Conservation (phyloP, 768 basidiomycete species). For the Suillus occidentalis region DNA sequence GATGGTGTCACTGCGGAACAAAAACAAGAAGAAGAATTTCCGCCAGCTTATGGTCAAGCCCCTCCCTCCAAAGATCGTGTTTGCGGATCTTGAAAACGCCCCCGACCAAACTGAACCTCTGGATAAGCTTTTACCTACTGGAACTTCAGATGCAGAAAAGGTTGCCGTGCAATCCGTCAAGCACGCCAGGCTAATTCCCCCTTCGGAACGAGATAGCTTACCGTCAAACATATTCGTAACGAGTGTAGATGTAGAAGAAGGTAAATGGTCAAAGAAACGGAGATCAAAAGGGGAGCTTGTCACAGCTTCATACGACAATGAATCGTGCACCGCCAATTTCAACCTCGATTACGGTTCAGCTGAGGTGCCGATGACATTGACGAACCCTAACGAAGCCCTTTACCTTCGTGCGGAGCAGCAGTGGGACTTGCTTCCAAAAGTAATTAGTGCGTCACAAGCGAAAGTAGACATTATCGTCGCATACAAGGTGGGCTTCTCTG, state of each 20-base stretch:
- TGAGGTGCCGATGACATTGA: neutral
- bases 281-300: conserved; percentile 18
- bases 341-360: conserved; percentile 18
- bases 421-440: conserved; percentile 21
- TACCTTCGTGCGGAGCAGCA: conserved; percentile 14
- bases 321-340: conserved; percentile 8
- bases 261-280: conserved; percentile 32
- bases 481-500: conserved; percentile 45
- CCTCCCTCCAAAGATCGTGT: conserved; percentile 55
- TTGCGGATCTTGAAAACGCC: conserved; percentile 29
- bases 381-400: conserved; percentile 3
- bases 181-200: conserved; percentile 51
- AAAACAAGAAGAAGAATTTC: conserved; percentile 74
- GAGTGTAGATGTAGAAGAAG: conserved; percentile 66
- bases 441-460: conserved; percentile 30
- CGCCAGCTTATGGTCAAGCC: conserved; percentile 47
- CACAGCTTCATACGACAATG: conserved; percentile 13
- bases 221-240: conserved; percentile 71
- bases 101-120: neutral
- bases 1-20: conserved; percentile 56
- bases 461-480: conserved; percentile 37
- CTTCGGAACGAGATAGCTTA: conserved; percentile 58
- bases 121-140: conserved; percentile 7
- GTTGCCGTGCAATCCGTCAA: neutral
- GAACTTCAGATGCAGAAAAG: conserved; percentile 9